A percentile compares a stretch with the other conserved stretches of the same genome.
phyloP scores from a whole-genome alignment of 306 rosid genomes.

The Coriaria nepalensis region DNA sequence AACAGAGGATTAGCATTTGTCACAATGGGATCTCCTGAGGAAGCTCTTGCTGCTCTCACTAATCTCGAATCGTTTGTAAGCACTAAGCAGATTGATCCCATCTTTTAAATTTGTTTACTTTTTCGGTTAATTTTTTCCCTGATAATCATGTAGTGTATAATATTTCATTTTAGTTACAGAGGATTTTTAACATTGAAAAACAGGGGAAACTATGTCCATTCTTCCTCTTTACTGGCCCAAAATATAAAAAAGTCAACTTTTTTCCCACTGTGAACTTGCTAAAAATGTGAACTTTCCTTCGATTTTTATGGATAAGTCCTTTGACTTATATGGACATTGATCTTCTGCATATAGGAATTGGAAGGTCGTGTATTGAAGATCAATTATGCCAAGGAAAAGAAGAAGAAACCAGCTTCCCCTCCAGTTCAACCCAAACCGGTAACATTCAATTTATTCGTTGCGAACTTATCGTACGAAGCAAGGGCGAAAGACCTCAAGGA shows the following conservation, averaged over 20 bases:
- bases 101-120: neutral
- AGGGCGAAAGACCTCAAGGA: conserved; percentile 67
- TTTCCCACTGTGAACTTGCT: too few species aligned
- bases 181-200: too few species aligned
- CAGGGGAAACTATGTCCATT: too few species aligned
- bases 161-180: neutral
- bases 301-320: neutral
- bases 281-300: neutral
- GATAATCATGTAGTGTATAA: neutral
- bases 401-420: conserved; percentile 30
- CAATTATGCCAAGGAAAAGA: conserved; percentile 48
- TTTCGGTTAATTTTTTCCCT: neutral
- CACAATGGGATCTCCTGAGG: conserved; percentile 79
- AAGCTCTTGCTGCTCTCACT: conserved; percentile 52
- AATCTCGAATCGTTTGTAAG: conserved; percentile 76
- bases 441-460: conserved; percentile 71
- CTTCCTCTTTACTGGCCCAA: too few species aligned
- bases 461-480: conserved; percentile 59
- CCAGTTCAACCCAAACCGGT: conserved; percentile 37
- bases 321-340: conserved; percentile 13
- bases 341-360: conserved; percentile 29
- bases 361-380: conserved; percentile 58
- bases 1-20: conserved; percentile 97
- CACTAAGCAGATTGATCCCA: conserved; percentile 37
- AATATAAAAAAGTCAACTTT: too few species aligned